These are phyloP conservation scores for Mrakia gelida DNA, from an alignment of 768 basidiomycete species.

Conservation along the genomic window DNA sequence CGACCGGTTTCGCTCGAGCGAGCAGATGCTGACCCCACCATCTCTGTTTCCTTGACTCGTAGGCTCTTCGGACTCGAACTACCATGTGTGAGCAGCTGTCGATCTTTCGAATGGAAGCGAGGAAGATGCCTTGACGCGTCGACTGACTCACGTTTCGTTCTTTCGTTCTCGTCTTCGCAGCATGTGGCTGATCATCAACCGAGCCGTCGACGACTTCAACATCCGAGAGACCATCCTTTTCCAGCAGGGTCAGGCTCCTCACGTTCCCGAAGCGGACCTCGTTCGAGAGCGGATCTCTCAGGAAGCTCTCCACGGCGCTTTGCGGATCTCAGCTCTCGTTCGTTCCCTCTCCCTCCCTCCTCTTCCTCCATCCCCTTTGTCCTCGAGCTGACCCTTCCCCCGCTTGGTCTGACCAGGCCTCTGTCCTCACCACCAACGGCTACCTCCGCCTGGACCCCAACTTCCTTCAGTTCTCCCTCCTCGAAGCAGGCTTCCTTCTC, in stretches of 20 bases:
- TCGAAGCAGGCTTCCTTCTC: constrained; percentile 74
- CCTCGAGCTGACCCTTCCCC: background rate
- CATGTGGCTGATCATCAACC: constrained; percentile 63
- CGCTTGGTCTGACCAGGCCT: constrained; percentile 51
- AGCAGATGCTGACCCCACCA: too few species aligned
- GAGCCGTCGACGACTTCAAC: constrained; percentile 78
- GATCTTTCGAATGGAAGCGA: background rate
- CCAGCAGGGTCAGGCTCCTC: constrained; percentile 44
- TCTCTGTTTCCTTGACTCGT: constrained; percentile 55
- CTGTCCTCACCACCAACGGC: constrained; percentile 77
- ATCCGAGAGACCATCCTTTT: constrained; percentile 61
- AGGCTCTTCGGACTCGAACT: constrained; percentile 59
- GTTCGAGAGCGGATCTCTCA: constrained; percentile 62
- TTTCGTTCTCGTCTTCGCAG: background rate
- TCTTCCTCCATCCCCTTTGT: background rate
- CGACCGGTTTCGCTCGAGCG: too few species aligned
- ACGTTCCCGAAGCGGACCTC: constrained; percentile 49
- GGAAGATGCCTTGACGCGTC: background rate
- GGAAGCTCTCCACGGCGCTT: constrained; percentile 77
- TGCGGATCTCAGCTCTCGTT: constrained; percentile 83
- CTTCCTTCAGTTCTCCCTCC: constrained; percentile 81
- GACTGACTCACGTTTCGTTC: background rate
- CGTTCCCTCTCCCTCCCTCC: constrained; percentile 38
- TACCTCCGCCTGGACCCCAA: constrained; percentile 62
- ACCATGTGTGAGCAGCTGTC: constrained; percentile 65